phyloP scores from a whole-genome alignment of 257 asterid species.

The Lycium barbarum region DNA sequence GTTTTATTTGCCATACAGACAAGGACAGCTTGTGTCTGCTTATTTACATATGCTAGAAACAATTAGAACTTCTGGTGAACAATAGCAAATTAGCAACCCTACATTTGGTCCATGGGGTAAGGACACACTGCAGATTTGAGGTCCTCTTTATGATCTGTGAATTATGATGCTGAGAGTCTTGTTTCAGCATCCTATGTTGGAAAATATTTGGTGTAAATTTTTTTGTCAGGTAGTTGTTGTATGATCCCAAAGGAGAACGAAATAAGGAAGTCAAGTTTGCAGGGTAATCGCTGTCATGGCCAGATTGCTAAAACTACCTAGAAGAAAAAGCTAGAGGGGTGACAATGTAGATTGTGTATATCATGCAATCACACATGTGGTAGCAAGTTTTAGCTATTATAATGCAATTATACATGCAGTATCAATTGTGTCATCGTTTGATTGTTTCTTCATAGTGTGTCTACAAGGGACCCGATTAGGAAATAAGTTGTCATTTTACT shows the following conservation, averaged over 20 bases:
- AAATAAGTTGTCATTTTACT: too few species aligned
- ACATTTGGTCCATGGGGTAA: background rate
- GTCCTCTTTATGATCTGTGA: background rate
- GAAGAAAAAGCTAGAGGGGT: background rate
- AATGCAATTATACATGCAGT: background rate
- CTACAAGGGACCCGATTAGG: too few species aligned
- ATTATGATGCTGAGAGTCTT: constrained; percentile 8
- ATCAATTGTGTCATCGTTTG: background rate
- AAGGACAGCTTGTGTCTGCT: background rate
- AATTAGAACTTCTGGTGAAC: background rate
- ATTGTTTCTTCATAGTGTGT: too few species aligned
- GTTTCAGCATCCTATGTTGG: constrained; percentile 27
- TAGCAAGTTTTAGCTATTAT: background rate
- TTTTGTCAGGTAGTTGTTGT: background rate
- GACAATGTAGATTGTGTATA: background rate
- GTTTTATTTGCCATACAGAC: background rate
- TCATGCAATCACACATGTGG: constrained; percentile 17
- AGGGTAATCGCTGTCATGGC: background rate
- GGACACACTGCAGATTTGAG: constrained; percentile 6
- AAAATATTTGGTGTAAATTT: background rate
- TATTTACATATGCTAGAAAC: background rate
- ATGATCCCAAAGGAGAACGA: constrained; percentile 28
- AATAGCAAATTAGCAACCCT: background rate
- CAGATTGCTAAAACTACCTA: constrained; percentile 6
- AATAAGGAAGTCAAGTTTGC: constrained; percentile 16